Evolutionary conservation across 139 green algal species (phyloP).

Genomic region (Diplosphaera chodatii): DNA sequence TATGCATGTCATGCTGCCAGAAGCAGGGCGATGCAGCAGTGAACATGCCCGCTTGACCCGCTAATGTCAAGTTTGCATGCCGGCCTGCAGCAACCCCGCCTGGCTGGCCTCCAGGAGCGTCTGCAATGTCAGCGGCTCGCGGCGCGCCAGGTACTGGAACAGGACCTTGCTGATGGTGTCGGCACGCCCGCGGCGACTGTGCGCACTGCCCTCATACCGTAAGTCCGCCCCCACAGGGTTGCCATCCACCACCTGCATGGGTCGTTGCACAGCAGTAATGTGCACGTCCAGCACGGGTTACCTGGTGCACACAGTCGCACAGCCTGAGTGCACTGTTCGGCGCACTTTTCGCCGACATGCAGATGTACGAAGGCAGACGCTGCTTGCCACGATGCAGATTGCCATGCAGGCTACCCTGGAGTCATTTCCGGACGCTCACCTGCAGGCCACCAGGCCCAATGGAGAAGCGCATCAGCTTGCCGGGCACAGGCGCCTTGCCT

Average conservation of each 20-base stretch:
- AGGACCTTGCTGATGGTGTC: conserved; percentile 80
- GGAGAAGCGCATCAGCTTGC: conserved; percentile 61
- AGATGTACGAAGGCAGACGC: too few relatives aligned
- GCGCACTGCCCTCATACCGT: conserved; percentile 46
- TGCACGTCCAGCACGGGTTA: too few relatives aligned
- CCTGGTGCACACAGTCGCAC: too few relatives aligned
- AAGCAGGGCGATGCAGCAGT: too few relatives aligned
- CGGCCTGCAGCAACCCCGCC: neutral
- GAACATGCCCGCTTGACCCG: too few relatives aligned
- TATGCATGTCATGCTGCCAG: too few relatives aligned
- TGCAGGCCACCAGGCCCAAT: conserved; percentile 38
- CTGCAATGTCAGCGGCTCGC: conserved; percentile 41
- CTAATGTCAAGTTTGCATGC: neutral
- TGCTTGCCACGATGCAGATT: too few relatives aligned
- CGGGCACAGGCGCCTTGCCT: conserved; percentile 26
- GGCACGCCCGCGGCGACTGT: conserved; percentile 54
- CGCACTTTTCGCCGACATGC: too few relatives aligned
- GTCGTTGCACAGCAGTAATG: too few relatives aligned
- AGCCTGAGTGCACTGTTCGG: too few relatives aligned
- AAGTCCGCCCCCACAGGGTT: conserved; percentile 58
- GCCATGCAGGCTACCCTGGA: too few relatives aligned
- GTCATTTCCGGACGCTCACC: too few relatives aligned
- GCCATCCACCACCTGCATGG: conserved; percentile 41
- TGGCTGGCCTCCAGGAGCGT: conserved; percentile 21
- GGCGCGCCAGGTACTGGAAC: conserved; percentile 74